Base-by-base conservation (phyloP, 1,284 basidiomycete species). In the Quambalaria eucalypti region DNA sequence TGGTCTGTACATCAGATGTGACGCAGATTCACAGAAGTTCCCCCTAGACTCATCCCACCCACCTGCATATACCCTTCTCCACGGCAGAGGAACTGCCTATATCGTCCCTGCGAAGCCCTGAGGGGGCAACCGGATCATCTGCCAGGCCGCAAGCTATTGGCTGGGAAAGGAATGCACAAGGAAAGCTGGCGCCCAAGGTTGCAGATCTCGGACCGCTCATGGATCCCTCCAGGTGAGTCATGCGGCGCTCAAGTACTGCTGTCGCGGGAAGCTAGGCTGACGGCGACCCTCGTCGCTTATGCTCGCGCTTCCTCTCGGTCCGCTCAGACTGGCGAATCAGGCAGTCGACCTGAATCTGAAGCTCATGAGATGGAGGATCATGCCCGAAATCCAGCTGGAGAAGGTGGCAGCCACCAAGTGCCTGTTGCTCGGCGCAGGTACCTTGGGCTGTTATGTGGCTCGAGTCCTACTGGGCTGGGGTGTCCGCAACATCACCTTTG, bases 311-410 rank as follows among this genome's bases (percentile, higher is more conserved):
- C 6, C 26, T n/a, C 54, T 25, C 21, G 5, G 3, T 5, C 4
- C 4, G 21, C 5, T 9, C 38, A 89, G 88, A 60, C 81, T 97
- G 6, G 92, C 95, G 0, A 85, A 90, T 64, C 93, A 97, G 76
- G 95, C 95, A 0, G 90, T 97, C 9, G 91, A 96, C 76, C 80
- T 99, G 30, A 98, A 98, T 73, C 80, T 98, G 51, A 97, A 97
- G 76, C 82, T 99, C 25, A 97, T 99, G 93, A 83, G 90, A 28
- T 98, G 93, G 93, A 82, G 93, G 8, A 91, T 98, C 62, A 80
- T 98, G 46, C 93, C 95, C 1, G 79, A 83, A 0, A 83, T 99
- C 46, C 82, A 97, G 62, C 81, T 98, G 6, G 91, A 95, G 51
- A 88, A 85, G 76, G 82, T 99, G 26, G 84, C 88, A 1, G 74